Evolutionary conservation across 345 rosid species (phyloP).

Genomic region (Ceriops tagal): DNA sequence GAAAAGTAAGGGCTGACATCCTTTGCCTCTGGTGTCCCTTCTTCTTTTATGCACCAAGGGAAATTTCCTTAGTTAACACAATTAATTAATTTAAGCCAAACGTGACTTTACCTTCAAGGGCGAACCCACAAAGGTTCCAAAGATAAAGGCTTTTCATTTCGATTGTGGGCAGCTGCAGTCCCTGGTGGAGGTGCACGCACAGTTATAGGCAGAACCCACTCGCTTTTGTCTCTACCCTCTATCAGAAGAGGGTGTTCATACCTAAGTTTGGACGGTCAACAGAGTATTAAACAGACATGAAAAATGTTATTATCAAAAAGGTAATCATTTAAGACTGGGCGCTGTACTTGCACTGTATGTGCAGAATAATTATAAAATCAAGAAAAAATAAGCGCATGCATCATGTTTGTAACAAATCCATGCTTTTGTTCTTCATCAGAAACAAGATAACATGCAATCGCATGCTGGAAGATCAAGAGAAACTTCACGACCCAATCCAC

Average conservation of each 20-base stretch:
- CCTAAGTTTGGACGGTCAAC: constrained; percentile 38
- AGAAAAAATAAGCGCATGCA: background rate
- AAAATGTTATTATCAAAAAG: no score
- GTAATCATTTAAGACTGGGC: no score
- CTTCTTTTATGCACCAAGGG: no score
- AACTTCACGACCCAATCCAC: background rate
- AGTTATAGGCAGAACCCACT: constrained; percentile 91
- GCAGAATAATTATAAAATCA: background rate
- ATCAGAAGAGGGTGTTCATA: constrained; percentile 86
- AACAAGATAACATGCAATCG: no score
- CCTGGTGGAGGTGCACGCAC: constrained; percentile 87
- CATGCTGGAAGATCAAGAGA: background rate
- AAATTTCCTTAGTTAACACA: no score
- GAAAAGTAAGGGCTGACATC: no score
- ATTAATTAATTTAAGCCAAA: no score
- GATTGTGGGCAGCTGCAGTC: constrained; percentile 41
- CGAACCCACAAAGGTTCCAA: constrained; percentile 76
- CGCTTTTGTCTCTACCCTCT: constrained; percentile 75
- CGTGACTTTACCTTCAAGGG: constrained; percentile 32
- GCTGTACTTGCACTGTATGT: background rate
- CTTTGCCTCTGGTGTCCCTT: no score
- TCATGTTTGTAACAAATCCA: no score
- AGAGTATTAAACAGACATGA: background rate
- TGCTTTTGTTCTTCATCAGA: no score
- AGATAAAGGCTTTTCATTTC: constrained; percentile 55